Conservation (phyloP, 495 filamentous ascomycete genomes). For the Letharia lupina region DNA sequence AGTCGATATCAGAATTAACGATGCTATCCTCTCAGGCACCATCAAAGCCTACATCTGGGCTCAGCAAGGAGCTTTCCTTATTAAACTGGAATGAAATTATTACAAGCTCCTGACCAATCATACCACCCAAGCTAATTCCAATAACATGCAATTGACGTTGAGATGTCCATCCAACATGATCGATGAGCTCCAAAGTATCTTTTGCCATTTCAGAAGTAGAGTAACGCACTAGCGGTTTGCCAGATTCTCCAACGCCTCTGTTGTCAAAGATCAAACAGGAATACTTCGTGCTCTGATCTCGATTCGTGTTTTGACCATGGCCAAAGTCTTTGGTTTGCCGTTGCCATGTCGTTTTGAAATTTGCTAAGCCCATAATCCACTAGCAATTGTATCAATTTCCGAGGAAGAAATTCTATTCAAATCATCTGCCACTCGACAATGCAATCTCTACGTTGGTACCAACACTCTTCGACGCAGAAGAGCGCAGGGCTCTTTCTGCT, state of each 20-base stretch:
- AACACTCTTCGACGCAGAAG: not conserved
- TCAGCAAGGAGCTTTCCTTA: not conserved
- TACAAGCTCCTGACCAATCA: constrained; percentile 80
- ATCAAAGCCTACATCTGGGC: constrained; percentile 39
- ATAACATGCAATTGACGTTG: constrained; percentile 56
- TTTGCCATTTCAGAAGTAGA: constrained; percentile 67
- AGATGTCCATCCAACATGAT: constrained; percentile 60
- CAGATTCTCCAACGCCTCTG: constrained; percentile 62
- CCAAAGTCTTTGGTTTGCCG: constrained; percentile 69
- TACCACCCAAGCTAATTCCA: constrained; percentile 72
- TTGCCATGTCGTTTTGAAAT: constrained; percentile 54
- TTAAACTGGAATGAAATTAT: not conserved
- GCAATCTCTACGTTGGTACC: not conserved
- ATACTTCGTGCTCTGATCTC: constrained; percentile 51
- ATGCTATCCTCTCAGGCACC: constrained; percentile 53
- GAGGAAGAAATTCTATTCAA: not conserved
- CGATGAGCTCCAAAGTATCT: constrained; percentile 59
- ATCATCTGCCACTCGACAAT: not conserved
- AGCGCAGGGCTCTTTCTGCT: not conserved
- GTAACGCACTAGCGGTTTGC: constrained; percentile 65
- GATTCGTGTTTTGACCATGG: constrained; percentile 38
- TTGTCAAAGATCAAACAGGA: constrained; percentile 67
- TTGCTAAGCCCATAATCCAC: constrained; percentile 33
- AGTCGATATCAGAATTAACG: constrained; percentile 62
- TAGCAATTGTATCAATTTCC: constrained; percentile 14